Conservation (phyloP, 169 alveolate genomes). For the Amoebophrya sp. region DNA sequence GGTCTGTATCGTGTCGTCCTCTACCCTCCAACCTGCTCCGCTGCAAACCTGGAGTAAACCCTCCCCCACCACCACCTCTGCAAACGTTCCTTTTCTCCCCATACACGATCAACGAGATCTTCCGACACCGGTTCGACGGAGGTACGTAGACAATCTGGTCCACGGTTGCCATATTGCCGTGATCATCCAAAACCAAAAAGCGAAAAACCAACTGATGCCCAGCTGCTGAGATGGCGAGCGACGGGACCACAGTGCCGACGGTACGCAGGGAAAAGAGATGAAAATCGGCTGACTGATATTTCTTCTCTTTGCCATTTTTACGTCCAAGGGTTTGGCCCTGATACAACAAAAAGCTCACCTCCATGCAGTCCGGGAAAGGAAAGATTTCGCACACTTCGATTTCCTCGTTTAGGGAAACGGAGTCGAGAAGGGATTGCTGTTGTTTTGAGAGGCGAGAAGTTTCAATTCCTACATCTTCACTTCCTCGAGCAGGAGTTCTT, state of each 20-base stretch:
- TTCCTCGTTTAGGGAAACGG: background rate
- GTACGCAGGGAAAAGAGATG: background rate
- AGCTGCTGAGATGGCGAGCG: background rate
- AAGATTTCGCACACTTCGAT: background rate
- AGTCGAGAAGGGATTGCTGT: background rate
- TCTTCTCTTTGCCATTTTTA: background rate
- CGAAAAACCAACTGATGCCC: background rate
- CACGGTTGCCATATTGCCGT: background rate
- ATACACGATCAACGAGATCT: background rate
- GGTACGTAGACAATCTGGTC: background rate
- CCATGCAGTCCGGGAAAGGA: background rate
- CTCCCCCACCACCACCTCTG: too few species aligned
- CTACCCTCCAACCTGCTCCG: too few species aligned
- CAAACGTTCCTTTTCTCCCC: too few species aligned
- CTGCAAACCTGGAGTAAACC: too few species aligned
- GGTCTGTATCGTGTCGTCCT: too few species aligned
- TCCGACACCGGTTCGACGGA: background rate
- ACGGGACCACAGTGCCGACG: background rate
- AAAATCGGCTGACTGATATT: background rate
- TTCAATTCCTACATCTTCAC: too few species aligned
- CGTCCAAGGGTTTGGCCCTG: background rate
- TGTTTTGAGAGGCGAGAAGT: too few species aligned
- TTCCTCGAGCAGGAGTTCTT: too few species aligned
- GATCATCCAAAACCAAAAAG: background rate
- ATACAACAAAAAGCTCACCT: background rate